Evolutionary conservation across 768 basidiomycete species (phyloP), one percentile per base, ranked within the genome.

Genomic region (Russula emetica): DNA sequence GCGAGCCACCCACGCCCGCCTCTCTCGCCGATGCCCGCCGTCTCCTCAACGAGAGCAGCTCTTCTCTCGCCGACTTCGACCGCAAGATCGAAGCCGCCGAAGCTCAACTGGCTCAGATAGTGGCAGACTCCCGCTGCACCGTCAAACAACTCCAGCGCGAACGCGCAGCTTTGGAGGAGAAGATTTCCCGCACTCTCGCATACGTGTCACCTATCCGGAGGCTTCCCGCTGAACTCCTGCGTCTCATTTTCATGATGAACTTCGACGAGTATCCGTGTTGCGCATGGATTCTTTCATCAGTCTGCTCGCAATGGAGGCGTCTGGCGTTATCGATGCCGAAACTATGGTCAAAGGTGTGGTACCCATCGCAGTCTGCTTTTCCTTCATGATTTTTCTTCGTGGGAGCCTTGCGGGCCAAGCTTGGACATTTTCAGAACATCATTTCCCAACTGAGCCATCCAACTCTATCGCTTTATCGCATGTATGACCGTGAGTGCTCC

Each of bases 181-280:
- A 77, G 49, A 76, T 84, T 44, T 72, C 74, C 32, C 76, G 76
- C 26, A 80, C 85, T 4, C 75, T 80, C 72, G 86, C 86, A 1
- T 91, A 88, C 70, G 78, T 91, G 61, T 82, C 89, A 13, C 88
- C 88, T 36, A 85, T 92, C 66, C 78, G 86, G 32, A 77, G 86
- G 47, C 77, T 92, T 28, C 90, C 90, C 1, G 75, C 80, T 42
- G 90, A 92, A 68, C 76, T 92, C n/a, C 78, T 91, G 55, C 79
- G 86, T 59, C 82, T 85, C 62, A 83, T 92, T 69, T 92, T 92
- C 70, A 71, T 83, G 65, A 82, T 83, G 74, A 81, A 80, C 68
- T 90, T 88, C 66, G 83, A 87, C 60, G 82, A 83, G 60, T 79
- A 87, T 71, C 82, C 86, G n/a, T 86, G 85, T 70, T 84, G 82